Conservation (phyloP, 2,329 filamentous ascomycete genomes). For the Alternaria conjuncta region DNA sequence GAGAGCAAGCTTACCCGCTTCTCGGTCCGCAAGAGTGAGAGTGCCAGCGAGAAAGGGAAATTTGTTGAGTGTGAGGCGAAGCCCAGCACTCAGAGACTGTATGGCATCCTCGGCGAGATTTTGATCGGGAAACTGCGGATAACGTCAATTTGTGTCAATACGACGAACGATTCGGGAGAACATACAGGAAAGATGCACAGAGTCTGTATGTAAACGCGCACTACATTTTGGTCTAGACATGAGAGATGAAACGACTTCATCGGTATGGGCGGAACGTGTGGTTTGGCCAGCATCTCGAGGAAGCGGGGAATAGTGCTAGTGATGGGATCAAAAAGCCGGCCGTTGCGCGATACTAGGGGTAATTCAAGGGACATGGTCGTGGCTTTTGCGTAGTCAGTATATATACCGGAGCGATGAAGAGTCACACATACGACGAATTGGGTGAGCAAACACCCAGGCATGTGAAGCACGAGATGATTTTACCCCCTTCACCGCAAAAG, state of each 20-base stretch:
- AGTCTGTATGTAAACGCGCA: conserved; percentile 42
- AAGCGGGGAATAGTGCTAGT: conserved; percentile 23
- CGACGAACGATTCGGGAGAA: neutral
- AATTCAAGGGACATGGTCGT: conserved; percentile 28
- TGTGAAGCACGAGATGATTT: conserved; percentile 34
- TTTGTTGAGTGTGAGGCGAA: conserved; percentile 31
- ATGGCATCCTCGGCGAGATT: conserved; percentile 36
- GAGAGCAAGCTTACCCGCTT: conserved; percentile 34
- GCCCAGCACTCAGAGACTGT: conserved; percentile 28
- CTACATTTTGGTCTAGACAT: conserved; percentile 39
- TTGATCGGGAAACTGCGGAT: conserved; percentile 33
- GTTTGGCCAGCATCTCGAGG: conserved; percentile 36
- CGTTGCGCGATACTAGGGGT: conserved; percentile 26
- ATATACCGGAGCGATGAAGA: conserved; percentile 23
- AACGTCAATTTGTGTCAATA: neutral
- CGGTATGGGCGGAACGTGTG: conserved; percentile 22
- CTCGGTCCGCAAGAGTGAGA: conserved; percentile 30
- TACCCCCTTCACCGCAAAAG: conserved; percentile 38
- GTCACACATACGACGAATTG: conserved; percentile 27
- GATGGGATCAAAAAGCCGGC: conserved; percentile 18
- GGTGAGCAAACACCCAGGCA: conserved; percentile 35
- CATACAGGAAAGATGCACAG: conserved; percentile 39
- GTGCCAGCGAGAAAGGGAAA: conserved; percentile 43
- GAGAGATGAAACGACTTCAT: conserved; percentile 37
- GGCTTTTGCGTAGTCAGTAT: conserved; percentile 26